Base-by-base conservation (phyloP, 2,329 filamentous ascomycete genomes). In the Neonectria magnoliae region DNA sequence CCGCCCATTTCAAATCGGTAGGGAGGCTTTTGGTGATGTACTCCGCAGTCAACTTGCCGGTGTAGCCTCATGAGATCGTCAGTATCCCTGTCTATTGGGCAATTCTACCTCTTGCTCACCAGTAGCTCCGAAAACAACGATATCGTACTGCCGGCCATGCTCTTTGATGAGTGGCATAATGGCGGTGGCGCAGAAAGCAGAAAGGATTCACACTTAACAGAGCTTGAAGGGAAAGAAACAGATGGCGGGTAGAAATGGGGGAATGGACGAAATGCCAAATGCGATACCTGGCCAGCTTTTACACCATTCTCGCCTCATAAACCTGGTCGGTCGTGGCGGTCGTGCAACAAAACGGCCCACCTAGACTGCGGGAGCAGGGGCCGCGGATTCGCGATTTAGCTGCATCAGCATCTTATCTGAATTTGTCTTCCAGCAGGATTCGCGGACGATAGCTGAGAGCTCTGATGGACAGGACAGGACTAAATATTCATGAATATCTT, bases 1-100 rank as follows among this genome's bases (percentile, higher is more conserved):
- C 83, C 14, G 93, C 94, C 94, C 94, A 98, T 82, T 89, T 93
- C 66, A 97, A 78, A 76, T 93, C 87, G 18, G 91, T 93, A 0
- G 94, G 91, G 1, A 93, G 83, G 68, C 87, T 81, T 14, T 84
- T 85, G 57, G 89, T 85, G 73, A 97, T 91, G 78, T 96, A 89
- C 77, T 97, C 90, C 29, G 90, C 90, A 2, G 89, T 89, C 70
- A 92, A 84, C 69, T 88, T 90, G 42, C 94, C 94, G 0, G 94
- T 98, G 79, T 97, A 97, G 29, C 94, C 94, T 76, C 53, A n/a
- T 41, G 29, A 60, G 55, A 27, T 55, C 36, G 58, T 70, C 55
- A 73, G 64, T 31, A 29, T 55, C 41, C 33, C 14, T 25, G 41
- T 42, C 38, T 38, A 16, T n/a, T n/a, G 5, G 16, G 29, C 51